phyloP scores from a whole-genome alignment of 208 protist species.

The Trypanosoma melophagium region DNA sequence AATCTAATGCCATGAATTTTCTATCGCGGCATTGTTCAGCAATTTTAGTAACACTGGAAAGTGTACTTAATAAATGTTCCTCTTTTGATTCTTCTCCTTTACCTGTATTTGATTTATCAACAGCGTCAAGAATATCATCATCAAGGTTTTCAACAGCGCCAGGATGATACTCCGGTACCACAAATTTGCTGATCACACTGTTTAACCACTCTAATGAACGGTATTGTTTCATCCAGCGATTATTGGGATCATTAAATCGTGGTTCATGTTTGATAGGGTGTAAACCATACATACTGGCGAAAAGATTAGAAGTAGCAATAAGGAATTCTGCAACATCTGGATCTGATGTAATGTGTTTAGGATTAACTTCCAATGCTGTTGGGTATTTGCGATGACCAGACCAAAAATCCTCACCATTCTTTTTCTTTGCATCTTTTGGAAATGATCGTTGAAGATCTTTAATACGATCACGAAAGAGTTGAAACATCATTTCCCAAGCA shows the following conservation, averaged over 20 bases:
- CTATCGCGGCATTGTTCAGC: slow-evolving; percentile 47
- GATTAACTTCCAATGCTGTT: slow-evolving; percentile 47
- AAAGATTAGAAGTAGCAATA: slow-evolving; percentile 74
- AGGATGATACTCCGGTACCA: slow-evolving; percentile 47
- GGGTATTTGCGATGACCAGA: slow-evolving; percentile 89
- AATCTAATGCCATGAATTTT: slow-evolving; percentile 73
- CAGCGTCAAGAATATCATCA: slow-evolving; percentile 63
- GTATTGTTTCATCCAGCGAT: slow-evolving; percentile 86
- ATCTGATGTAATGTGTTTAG: slow-evolving; percentile 26
- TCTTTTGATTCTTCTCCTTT: slow-evolving; percentile 39
- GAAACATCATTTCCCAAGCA: slow-evolving; percentile 94
- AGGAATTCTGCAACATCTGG: slow-evolving; percentile 68
- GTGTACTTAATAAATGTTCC: slow-evolving; percentile 45
- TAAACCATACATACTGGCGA: slow-evolving; percentile 84
- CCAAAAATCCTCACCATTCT: slow-evolving; percentile 92
- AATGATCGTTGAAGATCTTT: slow-evolving; percentile 97
- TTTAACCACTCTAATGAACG: slow-evolving; percentile 63
- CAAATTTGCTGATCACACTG: slow-evolving; percentile 29
- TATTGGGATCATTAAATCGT: slow-evolving; percentile 77
- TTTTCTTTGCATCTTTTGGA: slow-evolving; percentile 94
- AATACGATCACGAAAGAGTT: slow-evolving; percentile 96
- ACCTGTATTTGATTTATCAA: slow-evolving; percentile 20
- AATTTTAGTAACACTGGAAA: slow-evolving; percentile 38
- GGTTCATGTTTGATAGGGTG: slow-evolving; percentile 82
- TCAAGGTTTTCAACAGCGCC: slow-evolving; percentile 71